Evolutionary conservation across 1,284 basidiomycete species (phyloP), one percentile per base, ranked within the genome.

Genomic region (Cryptococcus jaspeensis): DNA sequence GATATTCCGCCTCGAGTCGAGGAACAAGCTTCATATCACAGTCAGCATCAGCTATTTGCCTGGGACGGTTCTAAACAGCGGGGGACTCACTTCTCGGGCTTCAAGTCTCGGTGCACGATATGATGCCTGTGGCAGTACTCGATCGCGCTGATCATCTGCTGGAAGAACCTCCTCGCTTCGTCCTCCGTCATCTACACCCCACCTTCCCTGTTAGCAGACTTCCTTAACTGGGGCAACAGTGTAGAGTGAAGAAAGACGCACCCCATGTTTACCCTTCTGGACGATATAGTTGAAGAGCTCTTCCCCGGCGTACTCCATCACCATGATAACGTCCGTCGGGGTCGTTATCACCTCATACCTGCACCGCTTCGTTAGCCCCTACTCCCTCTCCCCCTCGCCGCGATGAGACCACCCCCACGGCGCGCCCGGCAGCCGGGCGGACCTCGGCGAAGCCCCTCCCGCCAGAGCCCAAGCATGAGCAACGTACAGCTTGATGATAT

Each of bases 211-310:
- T 25, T 25, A n/a, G n/a, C n/a, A 20, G 23, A 25, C 28, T 38
- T 16, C 15, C 18, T 20, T 20, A 45, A 5, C 36, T 23, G 9
- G 37, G 5, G 53, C 36, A 40, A 13, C 44, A 3, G 28, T 22
- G 5, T n/a, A n/a, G n/a, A n/a, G n/a, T n/a, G n/a, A n/a, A n/a
- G n/a, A n/a, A n/a, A 3, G 23, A 65, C 73, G 57, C 52, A 75
- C 72, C 43, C 74, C 72, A 52, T 73, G 78, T 62, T 78, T 78
- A 20, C 92, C 92, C 61, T 92, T 85, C 16, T 84, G 83, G 56
- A 95, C 92, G 71, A 96, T 95, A 79, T 93, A 95, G 78, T 96
- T 92, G 83, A 96, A 96, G 18, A 96, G 84, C 72, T 97, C 93
- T 58, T 90, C 92, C 1, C 89, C 89, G 0, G 90, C 92, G 69